These are phyloP conservation scores for Parachaetomium inaequale DNA, from an alignment of 495 filamentous ascomycete species.

Conservation along the genomic window DNA sequence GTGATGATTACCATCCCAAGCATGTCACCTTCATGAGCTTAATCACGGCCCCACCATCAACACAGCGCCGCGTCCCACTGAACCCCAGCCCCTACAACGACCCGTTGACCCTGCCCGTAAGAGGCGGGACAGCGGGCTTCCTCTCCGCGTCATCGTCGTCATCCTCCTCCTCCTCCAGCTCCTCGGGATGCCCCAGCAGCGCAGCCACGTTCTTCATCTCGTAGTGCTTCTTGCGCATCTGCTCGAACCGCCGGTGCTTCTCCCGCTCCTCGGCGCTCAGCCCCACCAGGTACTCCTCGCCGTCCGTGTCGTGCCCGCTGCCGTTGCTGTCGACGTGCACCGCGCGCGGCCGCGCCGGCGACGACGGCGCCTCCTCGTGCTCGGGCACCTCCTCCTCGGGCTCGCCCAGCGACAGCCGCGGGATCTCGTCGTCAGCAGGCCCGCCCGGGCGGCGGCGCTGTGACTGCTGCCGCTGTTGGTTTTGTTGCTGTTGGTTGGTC, in stretches of 20 bases:
- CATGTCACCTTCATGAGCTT: background rate
- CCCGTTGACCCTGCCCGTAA: constrained; percentile 30
- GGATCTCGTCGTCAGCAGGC: constrained; percentile 67
- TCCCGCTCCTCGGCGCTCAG: constrained; percentile 74
- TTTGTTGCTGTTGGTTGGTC: too few relatives aligned
- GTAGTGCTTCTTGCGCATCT: constrained; percentile 90
- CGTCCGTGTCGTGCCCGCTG: constrained; percentile 51
- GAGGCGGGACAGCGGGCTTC: constrained; percentile 34
- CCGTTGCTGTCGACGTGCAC: constrained; percentile 65
- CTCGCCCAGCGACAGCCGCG: constrained; percentile 89
- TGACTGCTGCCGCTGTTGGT: constrained; percentile 12
- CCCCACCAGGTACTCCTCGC: constrained; percentile 52
- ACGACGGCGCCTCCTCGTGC: constrained; percentile 34
- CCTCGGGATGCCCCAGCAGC: constrained; percentile 69
- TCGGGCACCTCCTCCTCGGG: constrained; percentile 68
- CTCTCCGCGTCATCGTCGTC: constrained; percentile 26
- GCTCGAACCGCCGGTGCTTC: constrained; percentile 88
- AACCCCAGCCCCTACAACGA: constrained; percentile 15
- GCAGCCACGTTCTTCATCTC: constrained; percentile 96
- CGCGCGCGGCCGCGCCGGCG: constrained; percentile 46
- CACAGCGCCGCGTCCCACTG: too few relatives aligned
- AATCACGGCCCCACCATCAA: too few relatives aligned
- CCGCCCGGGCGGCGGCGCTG: constrained; percentile 1
- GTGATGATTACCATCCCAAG: too few relatives aligned
- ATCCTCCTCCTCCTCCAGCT: constrained; percentile 38